These are phyloP conservation scores for Pestalotiopsis sp. DNA, from an alignment of 2,329 filamentous ascomycete species.

Conservation along the genomic window DNA sequence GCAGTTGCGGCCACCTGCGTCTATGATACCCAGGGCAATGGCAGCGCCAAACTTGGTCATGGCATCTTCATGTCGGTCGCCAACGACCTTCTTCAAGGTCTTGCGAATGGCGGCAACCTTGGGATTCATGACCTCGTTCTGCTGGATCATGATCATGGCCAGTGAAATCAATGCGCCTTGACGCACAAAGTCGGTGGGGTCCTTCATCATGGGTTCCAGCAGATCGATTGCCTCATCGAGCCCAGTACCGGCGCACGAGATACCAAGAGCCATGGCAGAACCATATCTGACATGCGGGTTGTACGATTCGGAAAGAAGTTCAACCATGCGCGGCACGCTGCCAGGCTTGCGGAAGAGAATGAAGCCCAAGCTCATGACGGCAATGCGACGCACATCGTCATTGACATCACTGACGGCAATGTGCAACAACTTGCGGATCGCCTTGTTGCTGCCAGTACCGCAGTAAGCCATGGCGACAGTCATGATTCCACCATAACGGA, in stretches of 20 bases:
- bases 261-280: conserved; percentile 96
- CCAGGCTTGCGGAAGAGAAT: conserved; percentile 98
- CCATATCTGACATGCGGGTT: conserved; percentile 98
- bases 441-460: conserved; percentile 97
- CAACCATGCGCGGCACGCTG: conserved; percentile 97
- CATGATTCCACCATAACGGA: conserved; percentile 97
- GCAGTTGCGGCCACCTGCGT: conserved; percentile 97
- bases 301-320: conserved; percentile 96
- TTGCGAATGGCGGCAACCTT: conserved; percentile 92
- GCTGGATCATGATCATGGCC: conserved; percentile 99
- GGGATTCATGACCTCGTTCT: conserved; percentile 98
- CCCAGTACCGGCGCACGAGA: conserved; percentile 95
- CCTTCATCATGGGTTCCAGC: conserved; percentile 98
- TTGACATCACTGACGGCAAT: conserved; percentile 97
- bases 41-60: conserved; percentile 99
- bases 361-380: conserved; percentile 97
- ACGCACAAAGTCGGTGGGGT: conserved; percentile 96
- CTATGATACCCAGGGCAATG: conserved; percentile 93
- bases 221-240: conserved; percentile 95
- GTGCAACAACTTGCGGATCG: conserved; percentile 92
- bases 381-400: conserved; percentile 93
- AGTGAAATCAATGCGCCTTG: conserved; percentile 94
- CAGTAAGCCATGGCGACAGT: conserved; percentile 98
- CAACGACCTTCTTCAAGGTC: conserved; percentile 89
- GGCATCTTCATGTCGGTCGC: conserved; percentile 95